Base-by-base conservation (phyloP, 2,329 filamentous ascomycete species). In the Venturia aucupariae region DNA sequence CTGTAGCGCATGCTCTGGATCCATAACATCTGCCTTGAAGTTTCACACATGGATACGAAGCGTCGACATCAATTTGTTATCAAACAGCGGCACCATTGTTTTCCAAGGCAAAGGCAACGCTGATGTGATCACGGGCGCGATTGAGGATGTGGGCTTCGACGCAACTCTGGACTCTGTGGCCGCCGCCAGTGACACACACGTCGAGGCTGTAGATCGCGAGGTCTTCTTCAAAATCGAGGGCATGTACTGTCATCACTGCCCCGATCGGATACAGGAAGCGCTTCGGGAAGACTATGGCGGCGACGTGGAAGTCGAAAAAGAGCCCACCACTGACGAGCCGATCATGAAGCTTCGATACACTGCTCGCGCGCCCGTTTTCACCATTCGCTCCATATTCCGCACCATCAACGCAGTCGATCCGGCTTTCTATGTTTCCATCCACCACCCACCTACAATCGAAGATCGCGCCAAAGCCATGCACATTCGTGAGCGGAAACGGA, bases 361-460 rank as follows among this genome's bases (percentile, higher is more conserved):
- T 0, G 90, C 92, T 0, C 73, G 82, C 1, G 80, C 86, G 3
- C 89, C 90, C 0, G 72, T 69, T 0, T 84, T 96, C 70, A 96
- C 90, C 0, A 83, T 96, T 68, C 84, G 93, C 60, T 82, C 84
- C 8, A 90, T 97, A 51, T 78, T 95, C 15, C 76, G 79, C 15
- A 81, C 84, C 1, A 89, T 97, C 61, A 80, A 85, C 64, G 81
- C 81, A 5, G 80, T 84, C 6, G 88, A 96, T 69, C 77, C 82
- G 1, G 82, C 80, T 0, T 88, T 96, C 67, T 78, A 77, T 32
- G 84, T 87, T 0, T 85, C 83, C 1, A 83, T 97, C 15, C 87
- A 91, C 71, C 90, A 93, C 67, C 87, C 90, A 0, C 90, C 89
- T 0, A 92, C 88, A 0, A 82, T 96, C 4, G 92, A 96, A 74